Evolutionary conservation across 129 eudicot species (phyloP).

Genomic region (sunflower (Helianthus annuus)): DNA sequence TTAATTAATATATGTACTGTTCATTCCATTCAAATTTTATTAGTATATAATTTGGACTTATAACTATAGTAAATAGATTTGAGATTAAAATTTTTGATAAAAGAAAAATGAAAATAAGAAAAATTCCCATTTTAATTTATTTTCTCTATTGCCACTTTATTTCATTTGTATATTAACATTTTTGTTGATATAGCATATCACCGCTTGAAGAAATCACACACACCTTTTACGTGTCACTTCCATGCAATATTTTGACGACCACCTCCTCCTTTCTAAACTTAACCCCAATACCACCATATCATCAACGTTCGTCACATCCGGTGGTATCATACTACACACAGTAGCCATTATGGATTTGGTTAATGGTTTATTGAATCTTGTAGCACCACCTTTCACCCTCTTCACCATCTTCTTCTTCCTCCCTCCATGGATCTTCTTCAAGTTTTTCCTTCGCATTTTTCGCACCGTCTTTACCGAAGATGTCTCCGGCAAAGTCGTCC

Average conservation of each 20-base stretch:
- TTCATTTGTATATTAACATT: too few relatives aligned
- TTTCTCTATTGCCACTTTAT: too few relatives aligned
- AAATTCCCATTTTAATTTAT: too few relatives aligned
- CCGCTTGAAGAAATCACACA: constrained; percentile 9
- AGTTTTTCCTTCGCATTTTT: constrained; percentile 38
- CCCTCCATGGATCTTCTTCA: constrained; percentile 56
- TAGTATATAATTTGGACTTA: too few relatives aligned
- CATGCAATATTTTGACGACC: constrained; percentile 17
- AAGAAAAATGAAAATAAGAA: too few relatives aligned
- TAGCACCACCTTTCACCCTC: constrained; percentile 64
- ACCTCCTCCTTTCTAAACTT: too few relatives aligned
- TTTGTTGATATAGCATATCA: neutral
- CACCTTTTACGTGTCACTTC: constrained; percentile 15
- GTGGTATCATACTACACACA: neutral
- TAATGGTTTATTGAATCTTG: constrained; percentile 47
- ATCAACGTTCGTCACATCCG: neutral
- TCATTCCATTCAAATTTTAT: too few relatives aligned
- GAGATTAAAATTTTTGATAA: too few relatives aligned
- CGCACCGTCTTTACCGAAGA: constrained; percentile 45
- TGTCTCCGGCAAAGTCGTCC: constrained; percentile 66
- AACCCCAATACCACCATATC: too few relatives aligned
- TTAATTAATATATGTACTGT: too few relatives aligned
- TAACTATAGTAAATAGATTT: too few relatives aligned
- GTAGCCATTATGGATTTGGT: constrained; percentile 42
- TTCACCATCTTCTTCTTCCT: constrained; percentile 46